Percentiles rank a stretch among this genome's conserved stretches.
Evolutionary conservation across 2,329 filamentous ascomycete genomes (phyloP).

Genomic region (Endoconidiophora laricicola): DNA sequence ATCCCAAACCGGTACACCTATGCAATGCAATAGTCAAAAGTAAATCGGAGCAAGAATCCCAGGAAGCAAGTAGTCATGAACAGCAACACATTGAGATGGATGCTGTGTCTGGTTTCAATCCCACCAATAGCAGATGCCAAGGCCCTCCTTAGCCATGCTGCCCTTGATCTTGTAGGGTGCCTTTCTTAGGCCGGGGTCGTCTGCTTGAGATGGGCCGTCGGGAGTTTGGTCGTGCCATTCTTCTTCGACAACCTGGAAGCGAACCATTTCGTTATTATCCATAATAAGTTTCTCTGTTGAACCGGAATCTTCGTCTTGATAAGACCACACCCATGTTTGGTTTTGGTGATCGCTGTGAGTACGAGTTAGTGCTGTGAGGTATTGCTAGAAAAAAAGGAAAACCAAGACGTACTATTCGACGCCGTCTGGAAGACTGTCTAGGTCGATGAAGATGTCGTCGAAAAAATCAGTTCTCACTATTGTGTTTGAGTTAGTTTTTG

Average conservation of each 20-base stretch:
- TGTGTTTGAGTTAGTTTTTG: slow-evolving; percentile 1
- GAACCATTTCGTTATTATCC: slow-evolving; percentile 76
- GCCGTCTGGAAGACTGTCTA: slow-evolving; percentile 56
- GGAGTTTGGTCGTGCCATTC: slow-evolving; percentile 83
- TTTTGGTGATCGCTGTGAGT: slow-evolving; percentile 49
- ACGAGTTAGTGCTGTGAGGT: slow-evolving; percentile 17
- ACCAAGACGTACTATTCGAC: slow-evolving; percentile 49
- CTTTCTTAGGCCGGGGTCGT: slow-evolving; percentile 42
- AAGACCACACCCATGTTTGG: slow-evolving; percentile 71
- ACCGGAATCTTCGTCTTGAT: slow-evolving; percentile 32
- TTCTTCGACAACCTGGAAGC: slow-evolving; percentile 73
- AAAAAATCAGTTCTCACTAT: slow-evolving; percentile 73
- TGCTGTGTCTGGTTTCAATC: slow-evolving; percentile 19
- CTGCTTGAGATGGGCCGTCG: slow-evolving; percentile 43
- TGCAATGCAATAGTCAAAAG: background rate
- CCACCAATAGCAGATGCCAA: slow-evolving; percentile 51
- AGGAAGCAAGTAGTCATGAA: background rate
- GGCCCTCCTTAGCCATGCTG: slow-evolving; percentile 44
- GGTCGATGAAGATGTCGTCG: slow-evolving; percentile 72
- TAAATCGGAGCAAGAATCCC: background rate
- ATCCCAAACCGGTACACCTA: background rate
- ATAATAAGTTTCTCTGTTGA: slow-evolving; percentile 53
- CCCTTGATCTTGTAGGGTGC: slow-evolving; percentile 56
- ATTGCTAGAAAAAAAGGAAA: background rate
- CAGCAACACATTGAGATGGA: background rate